Evolutionary conservation across 2,329 filamentous ascomycete genomes (phyloP), one percentile per base, ranked within the genome.

Genomic region (Hymenoscyphus albidus): DNA sequence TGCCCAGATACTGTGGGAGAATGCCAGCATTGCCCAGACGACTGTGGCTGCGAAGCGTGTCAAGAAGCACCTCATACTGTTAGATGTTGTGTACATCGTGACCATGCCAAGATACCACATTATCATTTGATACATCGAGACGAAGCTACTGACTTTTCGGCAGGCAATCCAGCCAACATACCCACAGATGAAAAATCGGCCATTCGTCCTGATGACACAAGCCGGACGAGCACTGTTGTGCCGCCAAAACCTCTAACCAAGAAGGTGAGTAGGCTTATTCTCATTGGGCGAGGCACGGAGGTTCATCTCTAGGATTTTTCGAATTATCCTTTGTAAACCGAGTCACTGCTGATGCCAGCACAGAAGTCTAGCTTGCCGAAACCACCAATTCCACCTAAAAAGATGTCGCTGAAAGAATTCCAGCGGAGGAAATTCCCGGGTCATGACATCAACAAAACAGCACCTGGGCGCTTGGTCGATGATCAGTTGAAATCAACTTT

Each of bases 1-100:
- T 63, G 39, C 27, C 62, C 66, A 3, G 72, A 69, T 2, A 44
- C 69, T 18, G 61, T 74, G 56, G 72, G 72, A 32, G 65, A 69
- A 58, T 74, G 72, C 31, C 72, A 74, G 59, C 72, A 74, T 56
- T 74, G 70, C 44, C 65, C 70, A 32, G 69, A 74, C 57, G 72
- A 73, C 58, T 74, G 70, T 48, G 65, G 67, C 16, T 73, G 70
- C 62, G 58, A 38, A 35, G 67, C 72, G 10, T 73, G 71, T 42
- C 69, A 68, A 63, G 69, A 62, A 35, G 70, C 71, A 2, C 58
- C 68, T 57, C 71, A 73, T 51, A 69, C 57, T 59, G 70, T 73
- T n/a, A 44, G 72, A 57, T 73, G 72, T 51, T 73, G 70, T 32
- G 61, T 66, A 10, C 68, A 73, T 59, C 51, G 60, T 16, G 66